phyloP scores from a whole-genome alignment of 1,139 yeast species.

The Hanseniaspora gamundiae region DNA sequence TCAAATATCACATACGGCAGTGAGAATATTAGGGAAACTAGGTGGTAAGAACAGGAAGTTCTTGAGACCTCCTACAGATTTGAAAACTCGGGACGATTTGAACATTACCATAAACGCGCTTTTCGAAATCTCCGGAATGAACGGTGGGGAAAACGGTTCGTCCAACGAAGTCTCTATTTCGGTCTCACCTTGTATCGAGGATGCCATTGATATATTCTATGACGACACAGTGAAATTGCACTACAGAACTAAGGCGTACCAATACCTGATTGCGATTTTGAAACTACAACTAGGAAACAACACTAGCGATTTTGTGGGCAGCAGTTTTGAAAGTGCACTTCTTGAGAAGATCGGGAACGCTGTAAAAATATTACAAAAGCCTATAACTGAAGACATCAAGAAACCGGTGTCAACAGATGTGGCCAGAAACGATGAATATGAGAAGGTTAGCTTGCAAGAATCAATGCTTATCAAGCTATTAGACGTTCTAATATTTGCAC shows the following conservation, averaged over 20 bases:
- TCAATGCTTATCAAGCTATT: slow-evolving; percentile 36
- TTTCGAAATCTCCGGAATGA: slow-evolving; percentile 60
- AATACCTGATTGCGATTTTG: slow-evolving; percentile 54
- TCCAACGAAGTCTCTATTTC: slow-evolving; percentile 49
- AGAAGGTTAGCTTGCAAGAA: slow-evolving; percentile 45
- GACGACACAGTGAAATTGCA: slow-evolving; percentile 54
- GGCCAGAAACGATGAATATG: slow-evolving; percentile 14
- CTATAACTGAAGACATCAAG: slow-evolving; percentile 13
- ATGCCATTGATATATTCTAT: slow-evolving; percentile 56
- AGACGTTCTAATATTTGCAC: slow-evolving; percentile 62
- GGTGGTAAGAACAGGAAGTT: slow-evolving; percentile 93
- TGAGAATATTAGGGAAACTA: slow-evolving; percentile 82
- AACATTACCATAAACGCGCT: slow-evolving; percentile 61
- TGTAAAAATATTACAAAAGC: slow-evolving; percentile 33
- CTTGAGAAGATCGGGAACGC: slow-evolving; percentile 34
- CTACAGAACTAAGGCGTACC: slow-evolving; percentile 67
- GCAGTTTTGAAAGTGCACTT: slow-evolving; percentile 49
- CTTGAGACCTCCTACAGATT: slow-evolving; percentile 57
- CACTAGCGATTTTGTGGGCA: slow-evolving; percentile 15
- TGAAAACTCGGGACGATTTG: slow-evolving; percentile 43
- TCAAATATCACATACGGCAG: slow-evolving; percentile 90
- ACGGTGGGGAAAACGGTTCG: slow-evolving; percentile 10
- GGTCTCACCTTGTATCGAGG: slow-evolving; percentile 68
- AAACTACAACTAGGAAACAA: slow-evolving; percentile 40
- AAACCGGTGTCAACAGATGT: background rate